phyloP scores from a whole-genome alignment of 257 asterid species.

The Solanum lignicaule region DNA sequence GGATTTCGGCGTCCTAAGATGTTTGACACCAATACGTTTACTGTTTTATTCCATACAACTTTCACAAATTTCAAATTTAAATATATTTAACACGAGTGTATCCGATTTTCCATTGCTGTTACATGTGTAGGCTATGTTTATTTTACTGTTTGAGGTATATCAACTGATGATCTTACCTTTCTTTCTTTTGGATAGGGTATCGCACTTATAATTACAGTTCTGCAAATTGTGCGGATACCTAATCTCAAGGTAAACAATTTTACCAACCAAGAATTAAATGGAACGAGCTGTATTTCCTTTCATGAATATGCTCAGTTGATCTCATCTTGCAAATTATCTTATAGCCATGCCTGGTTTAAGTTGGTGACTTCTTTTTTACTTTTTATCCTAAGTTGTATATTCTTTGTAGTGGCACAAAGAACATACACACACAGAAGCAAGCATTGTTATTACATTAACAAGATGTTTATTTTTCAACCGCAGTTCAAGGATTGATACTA shows the following conservation, averaged over 20 bases:
- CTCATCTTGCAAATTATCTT: not conserved
- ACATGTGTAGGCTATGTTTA: not conserved
- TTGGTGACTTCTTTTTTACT: not conserved
- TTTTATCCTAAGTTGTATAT: not conserved
- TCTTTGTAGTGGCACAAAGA: not conserved
- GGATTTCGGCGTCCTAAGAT: not conserved
- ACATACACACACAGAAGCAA: not conserved
- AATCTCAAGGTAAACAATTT: slow-evolving; percentile 71
- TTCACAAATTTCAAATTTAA: not conserved
- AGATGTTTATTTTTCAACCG: not conserved
- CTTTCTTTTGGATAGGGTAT: slow-evolving; percentile 51
- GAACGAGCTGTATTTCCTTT: not conserved
- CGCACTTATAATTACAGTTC: slow-evolving; percentile 74
- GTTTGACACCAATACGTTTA: not conserved
- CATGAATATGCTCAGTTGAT: not conserved
- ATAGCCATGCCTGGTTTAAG: not conserved
- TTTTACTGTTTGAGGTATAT: not conserved
- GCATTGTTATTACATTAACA: not conserved
- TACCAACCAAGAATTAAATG: not conserved
- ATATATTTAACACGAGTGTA: not conserved
- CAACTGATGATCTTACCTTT: slow-evolving; percentile 1
- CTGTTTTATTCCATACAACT: not conserved
- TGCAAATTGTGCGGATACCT: slow-evolving; percentile 87
- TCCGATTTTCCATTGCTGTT: not conserved
- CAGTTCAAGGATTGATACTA: not conserved